Evolutionary conservation across 1,139 yeast genomes (phyloP).

Genomic region (Entelexis sorbosivorans): DNA sequence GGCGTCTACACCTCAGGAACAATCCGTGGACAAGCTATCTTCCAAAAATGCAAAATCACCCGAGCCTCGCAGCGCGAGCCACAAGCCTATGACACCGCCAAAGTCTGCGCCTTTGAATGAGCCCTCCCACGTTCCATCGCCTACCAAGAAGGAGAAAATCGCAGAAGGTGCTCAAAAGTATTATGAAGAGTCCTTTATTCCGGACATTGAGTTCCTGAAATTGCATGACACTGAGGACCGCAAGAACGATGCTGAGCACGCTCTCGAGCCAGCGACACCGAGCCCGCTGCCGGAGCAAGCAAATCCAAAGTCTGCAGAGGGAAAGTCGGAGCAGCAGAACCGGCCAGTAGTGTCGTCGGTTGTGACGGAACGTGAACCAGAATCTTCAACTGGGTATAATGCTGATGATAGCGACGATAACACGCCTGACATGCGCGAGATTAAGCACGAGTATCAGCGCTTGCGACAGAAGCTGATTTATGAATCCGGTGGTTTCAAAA

Average conservation of each 20-base stretch:
- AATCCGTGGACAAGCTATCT: not conserved
- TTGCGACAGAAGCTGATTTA: conserved; percentile 45
- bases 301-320: not conserved
- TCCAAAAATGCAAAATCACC: not conserved
- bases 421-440: conserved; percentile 30
- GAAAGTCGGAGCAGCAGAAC: not conserved
- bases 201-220: conserved; percentile 29
- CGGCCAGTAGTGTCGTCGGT: conserved; percentile 13
- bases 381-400: not conserved
- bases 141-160: conserved; percentile 4
- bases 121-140: not conserved
- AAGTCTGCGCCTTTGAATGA: no score
- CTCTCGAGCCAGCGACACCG: not conserved
- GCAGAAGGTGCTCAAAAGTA: conserved; percentile 21
- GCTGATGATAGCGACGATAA: conserved; percentile 7
- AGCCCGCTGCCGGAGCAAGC: no score
- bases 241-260: no score
- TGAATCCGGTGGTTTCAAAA: conserved; percentile 40
- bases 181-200: conserved; percentile 28
- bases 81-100: not conserved
- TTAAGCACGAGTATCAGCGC: conserved; percentile 47
- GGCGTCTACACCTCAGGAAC: not conserved
- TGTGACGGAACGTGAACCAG: conserved; percentile 21
- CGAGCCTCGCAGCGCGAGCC: not conserved
- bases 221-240: conserved; percentile 19